phyloP scores from a whole-genome alignment of 345 rosid genomes.

The Isatis tinctoria region DNA sequence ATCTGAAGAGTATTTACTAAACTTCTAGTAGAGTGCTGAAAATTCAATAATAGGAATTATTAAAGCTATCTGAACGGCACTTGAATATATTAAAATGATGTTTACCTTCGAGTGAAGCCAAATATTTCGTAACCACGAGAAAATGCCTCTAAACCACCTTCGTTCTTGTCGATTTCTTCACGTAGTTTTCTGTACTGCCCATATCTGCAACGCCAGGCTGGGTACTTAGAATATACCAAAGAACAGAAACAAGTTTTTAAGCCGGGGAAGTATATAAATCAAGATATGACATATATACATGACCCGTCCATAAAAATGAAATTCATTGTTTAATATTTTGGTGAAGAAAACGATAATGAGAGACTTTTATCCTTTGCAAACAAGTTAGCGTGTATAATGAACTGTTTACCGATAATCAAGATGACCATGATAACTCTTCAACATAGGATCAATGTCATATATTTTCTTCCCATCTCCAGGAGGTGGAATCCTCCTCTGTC shows the following conservation, averaged over 20 bases:
- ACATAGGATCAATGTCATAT: constrained; percentile 79
- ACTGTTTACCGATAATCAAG: constrained; percentile 72
- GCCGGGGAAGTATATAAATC: background rate
- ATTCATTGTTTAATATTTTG: background rate
- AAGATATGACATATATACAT: background rate
- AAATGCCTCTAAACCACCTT: constrained; percentile 88
- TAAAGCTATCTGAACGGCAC: background rate
- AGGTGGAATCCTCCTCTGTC: constrained; percentile 47
- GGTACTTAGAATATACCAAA: background rate
- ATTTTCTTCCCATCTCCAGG: constrained; percentile 78
- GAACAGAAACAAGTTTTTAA: background rate
- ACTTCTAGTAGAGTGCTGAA: background rate
- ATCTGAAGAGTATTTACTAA: constrained; percentile 12
- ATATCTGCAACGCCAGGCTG: constrained; percentile 43
- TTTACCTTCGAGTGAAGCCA: constrained; percentile 81
- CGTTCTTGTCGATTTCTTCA: constrained; percentile 65
- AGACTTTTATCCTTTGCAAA: constrained; percentile 1
- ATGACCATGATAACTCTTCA: constrained; percentile 53
- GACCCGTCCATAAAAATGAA: background rate
- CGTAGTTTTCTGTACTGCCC: constrained; percentile 62
- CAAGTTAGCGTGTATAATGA: background rate
- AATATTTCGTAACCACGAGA: constrained; percentile 92
- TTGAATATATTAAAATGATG: background rate
- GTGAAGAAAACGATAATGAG: background rate
- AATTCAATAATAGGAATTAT: background rate